phyloP scores from a whole-genome alignment of 345 rosid genomes.

The Rhodamnia rubescens region DNA sequence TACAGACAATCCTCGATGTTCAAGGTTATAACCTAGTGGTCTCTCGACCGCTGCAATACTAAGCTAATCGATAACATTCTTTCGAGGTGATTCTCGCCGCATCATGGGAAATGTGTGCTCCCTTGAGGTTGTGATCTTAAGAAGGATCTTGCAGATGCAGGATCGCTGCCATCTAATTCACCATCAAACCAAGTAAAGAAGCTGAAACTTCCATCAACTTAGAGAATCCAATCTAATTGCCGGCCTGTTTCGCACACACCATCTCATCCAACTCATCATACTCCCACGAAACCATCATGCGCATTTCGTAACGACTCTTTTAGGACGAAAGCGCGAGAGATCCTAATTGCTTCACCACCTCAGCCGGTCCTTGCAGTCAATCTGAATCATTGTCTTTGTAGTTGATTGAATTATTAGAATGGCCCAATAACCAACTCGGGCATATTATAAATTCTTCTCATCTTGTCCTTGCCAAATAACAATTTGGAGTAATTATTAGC shows the following conservation, averaged over 20 bases:
- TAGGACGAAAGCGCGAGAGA: not conserved
- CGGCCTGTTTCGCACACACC: not conserved
- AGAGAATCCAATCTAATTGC: not conserved
- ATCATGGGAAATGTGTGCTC: not conserved
- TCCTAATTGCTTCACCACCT: not conserved
- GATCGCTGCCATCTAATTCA: not conserved
- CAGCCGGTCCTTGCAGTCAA: not conserved
- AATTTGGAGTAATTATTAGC: not conserved
- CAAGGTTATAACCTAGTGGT: not conserved
- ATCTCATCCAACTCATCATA: not conserved
- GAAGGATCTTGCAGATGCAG: not conserved
- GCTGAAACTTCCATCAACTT: not conserved
- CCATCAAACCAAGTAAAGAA: not conserved
- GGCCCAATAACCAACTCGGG: not conserved
- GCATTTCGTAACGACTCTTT: not conserved
- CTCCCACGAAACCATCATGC: not conserved
- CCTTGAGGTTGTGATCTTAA: not conserved
- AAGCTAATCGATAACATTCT: not conserved
- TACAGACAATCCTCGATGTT: not conserved
- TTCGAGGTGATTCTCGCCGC: not conserved
- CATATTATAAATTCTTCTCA: not conserved
- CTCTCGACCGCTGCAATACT: not conserved
- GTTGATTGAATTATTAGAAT: not conserved
- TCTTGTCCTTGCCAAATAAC: not conserved
- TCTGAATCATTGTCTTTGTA: not conserved